phyloP scores from a whole-genome alignment of 1,284 basidiomycete genomes.

The Coniferiporia weirii region DNA sequence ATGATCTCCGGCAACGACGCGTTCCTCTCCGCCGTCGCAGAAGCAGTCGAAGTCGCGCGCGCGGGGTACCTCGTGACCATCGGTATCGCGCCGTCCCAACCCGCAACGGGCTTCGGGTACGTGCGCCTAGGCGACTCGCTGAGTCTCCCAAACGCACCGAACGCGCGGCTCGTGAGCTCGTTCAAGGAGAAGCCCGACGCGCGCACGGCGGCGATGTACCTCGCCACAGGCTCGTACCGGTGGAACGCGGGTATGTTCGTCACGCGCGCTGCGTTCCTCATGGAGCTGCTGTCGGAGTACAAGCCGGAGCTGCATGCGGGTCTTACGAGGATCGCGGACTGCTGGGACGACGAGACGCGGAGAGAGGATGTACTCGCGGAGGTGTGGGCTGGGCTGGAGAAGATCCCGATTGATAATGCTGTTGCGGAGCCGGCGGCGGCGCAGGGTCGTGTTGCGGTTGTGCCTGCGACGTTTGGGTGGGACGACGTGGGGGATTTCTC shows the following conservation, averaged over 20 bases:
- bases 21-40: constrained; percentile 73
- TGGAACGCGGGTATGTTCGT: constrained; percentile 91
- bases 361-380: constrained; percentile 52
- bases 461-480: constrained; percentile 85
- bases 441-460: constrained; percentile 72
- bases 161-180: constrained; percentile 70
- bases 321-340: constrained; percentile 57
- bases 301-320: constrained; percentile 65
- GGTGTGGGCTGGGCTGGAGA: constrained; percentile 70
- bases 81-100: constrained; percentile 79
- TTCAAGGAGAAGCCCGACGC: constrained; percentile 87
- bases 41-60: constrained; percentile 74
- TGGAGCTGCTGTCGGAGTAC: constrained; percentile 65
- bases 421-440: constrained; percentile 77
- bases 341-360: constrained; percentile 61
- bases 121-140: constrained; percentile 73
- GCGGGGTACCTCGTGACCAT: constrained; percentile 78
- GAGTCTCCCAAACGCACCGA: constrained; percentile 61
- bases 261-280: constrained; percentile 63
- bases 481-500: constrained; percentile 86
- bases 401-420: constrained; percentile 80
- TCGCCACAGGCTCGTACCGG: constrained; percentile 75
- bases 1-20: constrained; percentile 86
- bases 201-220: constrained; percentile 74
- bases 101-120: constrained; percentile 80